phyloP scores from a whole-genome alignment of 148 eudicot species.

The Suaeda aralocaspica region DNA sequence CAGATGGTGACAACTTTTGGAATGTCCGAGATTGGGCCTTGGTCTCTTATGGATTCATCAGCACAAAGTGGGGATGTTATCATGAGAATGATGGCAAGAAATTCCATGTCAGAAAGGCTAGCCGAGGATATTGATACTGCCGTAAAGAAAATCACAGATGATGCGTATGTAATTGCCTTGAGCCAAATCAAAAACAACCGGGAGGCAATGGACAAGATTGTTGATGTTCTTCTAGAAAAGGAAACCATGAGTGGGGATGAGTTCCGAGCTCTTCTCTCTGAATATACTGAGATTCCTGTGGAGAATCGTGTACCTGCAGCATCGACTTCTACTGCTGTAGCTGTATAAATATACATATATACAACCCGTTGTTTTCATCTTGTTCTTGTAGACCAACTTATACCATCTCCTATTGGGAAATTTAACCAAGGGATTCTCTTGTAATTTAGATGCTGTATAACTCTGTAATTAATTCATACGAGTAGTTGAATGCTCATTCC shows the following conservation, averaged over 20 bases:
- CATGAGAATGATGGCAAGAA: constrained; percentile 99
- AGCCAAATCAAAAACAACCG: constrained; percentile 81
- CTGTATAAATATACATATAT: constrained; percentile 38
- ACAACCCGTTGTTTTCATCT: constrained; percentile 5
- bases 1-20: constrained; percentile 96
- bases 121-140: constrained; percentile 96
- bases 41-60: constrained; percentile 95
- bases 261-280: constrained; percentile 87
- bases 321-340: constrained; percentile 42
- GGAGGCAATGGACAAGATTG: constrained; percentile 95
- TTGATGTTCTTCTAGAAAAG: constrained; percentile 85
- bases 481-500: constrained; percentile 2
- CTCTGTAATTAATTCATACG: constrained; percentile 24
- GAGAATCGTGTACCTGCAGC: constrained; percentile 69
- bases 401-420: constrained; percentile 16
- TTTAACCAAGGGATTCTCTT: constrained; percentile 12
- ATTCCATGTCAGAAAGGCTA: constrained; percentile 96
- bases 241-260: constrained; percentile 94
- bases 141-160: constrained; percentile 73
- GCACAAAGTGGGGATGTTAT: constrained; percentile 79
- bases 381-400: constrained; percentile 15
- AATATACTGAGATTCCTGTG: constrained; percentile 74
- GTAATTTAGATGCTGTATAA: constrained; percentile 23
- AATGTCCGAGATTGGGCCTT: constrained; percentile 97
- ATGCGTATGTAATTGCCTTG: constrained; percentile 83